Evolutionary conservation across 2,329 filamentous ascomycete species (phyloP).

Genomic region (Trichoderma lentiforme): DNA sequence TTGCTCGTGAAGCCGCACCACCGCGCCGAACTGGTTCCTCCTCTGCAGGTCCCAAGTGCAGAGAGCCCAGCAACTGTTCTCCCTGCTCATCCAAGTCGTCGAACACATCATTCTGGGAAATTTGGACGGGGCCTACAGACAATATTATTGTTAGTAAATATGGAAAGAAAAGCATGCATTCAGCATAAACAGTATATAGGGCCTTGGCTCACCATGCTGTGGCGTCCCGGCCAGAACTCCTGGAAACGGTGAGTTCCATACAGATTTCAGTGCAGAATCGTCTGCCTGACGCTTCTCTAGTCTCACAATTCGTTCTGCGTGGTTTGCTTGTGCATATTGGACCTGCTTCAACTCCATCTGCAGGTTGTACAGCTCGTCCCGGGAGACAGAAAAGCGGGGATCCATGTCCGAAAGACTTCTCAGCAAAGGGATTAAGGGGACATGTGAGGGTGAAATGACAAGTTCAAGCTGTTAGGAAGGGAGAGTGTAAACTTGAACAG

Average conservation of each 20-base stretch:
- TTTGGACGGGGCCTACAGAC: conserved; percentile 67
- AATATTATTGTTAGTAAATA: conserved; percentile 2
- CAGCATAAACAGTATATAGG: not conserved
- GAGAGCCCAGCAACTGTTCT: conserved; percentile 72
- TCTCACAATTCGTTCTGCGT: conserved; percentile 59
- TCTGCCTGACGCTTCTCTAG: conserved; percentile 66
- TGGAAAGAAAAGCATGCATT: not conserved
- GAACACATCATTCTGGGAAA: conserved; percentile 79
- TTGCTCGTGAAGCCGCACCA: conserved; percentile 85
- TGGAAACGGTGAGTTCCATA: conserved; percentile 95
- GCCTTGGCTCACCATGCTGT: conserved; percentile 68
- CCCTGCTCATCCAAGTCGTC: conserved; percentile 87
- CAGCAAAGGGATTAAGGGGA: not conserved
- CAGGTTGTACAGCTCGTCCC: conserved; percentile 65
- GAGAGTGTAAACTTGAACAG: not conserved
- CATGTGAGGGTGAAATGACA: not conserved
- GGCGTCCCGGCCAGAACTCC: conserved; percentile 76
- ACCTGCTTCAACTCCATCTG: conserved; percentile 70
- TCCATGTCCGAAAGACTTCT: conserved; percentile 52
- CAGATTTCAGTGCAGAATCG: conserved; percentile 70
- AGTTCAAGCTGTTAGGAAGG: not conserved
- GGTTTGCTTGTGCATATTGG: conserved; percentile 59
- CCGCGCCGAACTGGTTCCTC: conserved; percentile 82
- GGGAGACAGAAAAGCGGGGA: conserved; percentile 55
- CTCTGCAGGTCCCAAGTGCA: conserved; percentile 77